phyloP scores from a whole-genome alignment of 176 grass and related monocot genomes.

The Carex myosuroides region DNA sequence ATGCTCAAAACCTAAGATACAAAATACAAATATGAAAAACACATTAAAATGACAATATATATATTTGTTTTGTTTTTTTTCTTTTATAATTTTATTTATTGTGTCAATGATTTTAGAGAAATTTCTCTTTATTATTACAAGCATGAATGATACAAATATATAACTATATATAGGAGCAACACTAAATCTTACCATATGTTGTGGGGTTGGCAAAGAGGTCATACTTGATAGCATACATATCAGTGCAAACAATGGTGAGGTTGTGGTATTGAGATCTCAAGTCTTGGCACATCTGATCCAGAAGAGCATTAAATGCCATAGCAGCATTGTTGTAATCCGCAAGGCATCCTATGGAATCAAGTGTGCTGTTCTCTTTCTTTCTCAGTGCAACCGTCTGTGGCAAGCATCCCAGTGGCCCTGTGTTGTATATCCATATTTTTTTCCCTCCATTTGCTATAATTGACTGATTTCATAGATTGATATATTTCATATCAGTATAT shows the following conservation, averaged over 20 bases:
- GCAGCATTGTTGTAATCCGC: slow-evolving; percentile 27
- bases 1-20: slow-evolving; percentile 22
- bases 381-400: slow-evolving; percentile 30
- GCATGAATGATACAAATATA: too few relatives aligned
- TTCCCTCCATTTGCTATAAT: slow-evolving; percentile 31
- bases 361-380: slow-evolving; percentile 4
- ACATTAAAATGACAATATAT: neutral
- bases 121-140: too few relatives aligned
- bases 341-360: slow-evolving; percentile 38
- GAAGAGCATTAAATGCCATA: slow-evolving; percentile 32
- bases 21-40: neutral
- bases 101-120: neutral
- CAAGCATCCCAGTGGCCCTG: slow-evolving; percentile 37
- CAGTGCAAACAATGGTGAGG: slow-evolving; percentile 32
- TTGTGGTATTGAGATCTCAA: slow-evolving; percentile 18
- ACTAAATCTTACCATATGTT: slow-evolving; percentile 23
- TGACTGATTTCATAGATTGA: slow-evolving; percentile 5
- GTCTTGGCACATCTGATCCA: slow-evolving; percentile 21
- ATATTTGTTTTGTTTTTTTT: too few relatives aligned
- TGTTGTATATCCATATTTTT: slow-evolving; percentile 45
- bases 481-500: neutral
- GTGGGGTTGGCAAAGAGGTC: slow-evolving; percentile 41
- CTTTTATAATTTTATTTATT: neutral
- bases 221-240: slow-evolving; percentile 51
- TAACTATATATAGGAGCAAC: too few relatives aligned